These are phyloP conservation scores for Penicillium sp. DNA, from an alignment of 2,329 filamentous ascomycete species.

Conservation along the genomic window DNA sequence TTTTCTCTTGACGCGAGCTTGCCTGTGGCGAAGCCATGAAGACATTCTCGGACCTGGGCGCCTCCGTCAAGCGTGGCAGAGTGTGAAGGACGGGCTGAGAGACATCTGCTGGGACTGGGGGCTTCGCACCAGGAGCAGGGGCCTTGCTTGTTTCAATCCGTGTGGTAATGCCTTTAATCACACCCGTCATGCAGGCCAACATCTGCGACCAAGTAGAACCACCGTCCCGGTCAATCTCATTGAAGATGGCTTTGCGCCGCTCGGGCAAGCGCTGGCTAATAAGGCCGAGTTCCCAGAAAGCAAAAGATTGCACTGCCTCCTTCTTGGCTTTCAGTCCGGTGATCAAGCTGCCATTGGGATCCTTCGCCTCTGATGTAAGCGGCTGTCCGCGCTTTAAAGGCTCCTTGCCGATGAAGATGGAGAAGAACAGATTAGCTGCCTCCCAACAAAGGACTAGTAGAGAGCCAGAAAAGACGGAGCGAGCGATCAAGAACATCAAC, in stretches of 20 bases:
- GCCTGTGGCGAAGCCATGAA: slow-evolving; percentile 41
- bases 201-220: slow-evolving; percentile 80
- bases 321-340: slow-evolving; percentile 81
- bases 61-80: slow-evolving; percentile 48
- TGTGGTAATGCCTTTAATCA: slow-evolving; percentile 61
- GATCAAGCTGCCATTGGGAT: slow-evolving; percentile 84
- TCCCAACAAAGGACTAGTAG: slow-evolving; percentile 71
- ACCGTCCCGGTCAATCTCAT: slow-evolving; percentile 76
- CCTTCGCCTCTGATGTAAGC: slow-evolving; percentile 76
- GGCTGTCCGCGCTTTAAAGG: slow-evolving; percentile 81
- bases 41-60: slow-evolving; percentile 47
- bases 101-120: slow-evolving; percentile 42
- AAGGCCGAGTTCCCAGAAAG: slow-evolving; percentile 82
- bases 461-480: slow-evolving; percentile 57
- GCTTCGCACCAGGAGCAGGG: slow-evolving; percentile 31
- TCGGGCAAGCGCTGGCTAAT: slow-evolving; percentile 70
- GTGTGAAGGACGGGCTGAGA: slow-evolving; percentile 38
- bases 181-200: slow-evolving; percentile 61
- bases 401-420: slow-evolving; percentile 70
- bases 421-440: slow-evolving; percentile 69
- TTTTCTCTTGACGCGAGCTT: slow-evolving; percentile 32
- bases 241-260: slow-evolving; percentile 76
- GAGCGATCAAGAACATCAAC: slow-evolving; percentile 54
- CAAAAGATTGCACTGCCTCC: slow-evolving; percentile 70
- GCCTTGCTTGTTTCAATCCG: slow-evolving; percentile 62